These are phyloP conservation scores for Coniochaeta pulveracea DNA, from an alignment of 2,329 filamentous ascomycete genomes.

Conservation along the genomic window DNA sequence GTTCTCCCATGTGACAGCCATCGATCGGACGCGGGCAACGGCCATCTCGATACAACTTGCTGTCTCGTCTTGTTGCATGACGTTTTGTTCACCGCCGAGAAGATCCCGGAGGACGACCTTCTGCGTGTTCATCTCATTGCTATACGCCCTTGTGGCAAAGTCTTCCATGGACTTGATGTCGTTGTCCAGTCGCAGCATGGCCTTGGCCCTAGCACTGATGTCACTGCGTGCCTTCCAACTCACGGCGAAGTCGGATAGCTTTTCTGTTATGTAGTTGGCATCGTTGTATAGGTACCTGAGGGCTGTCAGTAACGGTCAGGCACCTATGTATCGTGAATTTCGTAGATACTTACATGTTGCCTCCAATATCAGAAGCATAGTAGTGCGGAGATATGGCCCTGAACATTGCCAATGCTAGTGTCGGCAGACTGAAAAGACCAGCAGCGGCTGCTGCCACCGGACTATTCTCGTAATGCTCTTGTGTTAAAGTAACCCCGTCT, in stretches of 20 bases:
- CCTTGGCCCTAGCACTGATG: slow-evolving; percentile 34
- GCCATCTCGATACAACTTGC: slow-evolving; percentile 41
- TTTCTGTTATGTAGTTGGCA: slow-evolving; percentile 50
- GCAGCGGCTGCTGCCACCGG: slow-evolving; percentile 56
- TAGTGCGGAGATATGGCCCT: slow-evolving; percentile 65
- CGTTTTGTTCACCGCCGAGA: slow-evolving; percentile 44
- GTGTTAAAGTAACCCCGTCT: slow-evolving; percentile 49
- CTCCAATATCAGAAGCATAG: slow-evolving; percentile 50
- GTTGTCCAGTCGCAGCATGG: slow-evolving; percentile 46
- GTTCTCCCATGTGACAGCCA: slow-evolving; percentile 44
- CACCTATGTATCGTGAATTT: too few species aligned
- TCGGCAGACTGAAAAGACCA: slow-evolving; percentile 61
- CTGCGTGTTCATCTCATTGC: slow-evolving; percentile 47
- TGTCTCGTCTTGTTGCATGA: slow-evolving; percentile 45
- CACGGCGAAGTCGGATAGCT: slow-evolving; percentile 34
- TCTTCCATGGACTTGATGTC: slow-evolving; percentile 47
- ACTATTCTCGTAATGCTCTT: slow-evolving; percentile 31
- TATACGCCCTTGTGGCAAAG: slow-evolving; percentile 52
- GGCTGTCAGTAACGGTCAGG: slow-evolving; percentile 11
- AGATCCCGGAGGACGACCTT: slow-evolving; percentile 51
- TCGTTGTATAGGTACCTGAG: slow-evolving; percentile 58
- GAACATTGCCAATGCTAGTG: slow-evolving; percentile 66
- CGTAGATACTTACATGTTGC: slow-evolving; percentile 46
- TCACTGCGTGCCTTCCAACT: slow-evolving; percentile 44
- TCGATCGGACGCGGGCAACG: slow-evolving; percentile 36